These are phyloP conservation scores for Sugiyamaella lignohabitans DNA, from an alignment of 805 yeast species.

Conservation along the genomic window DNA sequence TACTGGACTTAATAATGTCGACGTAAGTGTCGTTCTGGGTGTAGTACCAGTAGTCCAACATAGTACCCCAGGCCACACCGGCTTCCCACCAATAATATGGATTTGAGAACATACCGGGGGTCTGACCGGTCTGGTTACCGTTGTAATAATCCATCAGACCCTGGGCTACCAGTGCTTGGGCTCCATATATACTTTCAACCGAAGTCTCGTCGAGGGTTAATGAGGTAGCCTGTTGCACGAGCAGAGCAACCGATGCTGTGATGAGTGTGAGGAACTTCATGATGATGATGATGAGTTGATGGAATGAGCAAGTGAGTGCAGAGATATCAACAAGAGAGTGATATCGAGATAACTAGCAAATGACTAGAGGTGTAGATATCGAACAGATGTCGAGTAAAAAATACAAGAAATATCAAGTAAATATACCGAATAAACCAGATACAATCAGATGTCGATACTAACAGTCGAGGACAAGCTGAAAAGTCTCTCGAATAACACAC, in stretches of 20 bases:
- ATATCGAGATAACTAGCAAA: no score
- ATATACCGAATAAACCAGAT: no score
- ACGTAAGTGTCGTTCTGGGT: constrained; percentile 66
- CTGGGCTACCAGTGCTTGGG: constrained; percentile 44
- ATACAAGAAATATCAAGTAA: no score
- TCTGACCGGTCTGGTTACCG: constrained; percentile 60
- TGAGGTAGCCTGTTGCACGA: no score
- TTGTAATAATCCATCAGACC: constrained; percentile 68
- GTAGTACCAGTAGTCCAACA: constrained; percentile 70
- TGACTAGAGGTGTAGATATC: no score
- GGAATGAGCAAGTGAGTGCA: no score
- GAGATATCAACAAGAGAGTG: no score
- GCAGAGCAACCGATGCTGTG: background rate
- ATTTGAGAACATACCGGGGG: constrained; percentile 76
- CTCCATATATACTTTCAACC: constrained; percentile 42
- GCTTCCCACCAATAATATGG: constrained; percentile 99
- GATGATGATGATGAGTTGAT: no score
- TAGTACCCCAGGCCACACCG: constrained; percentile 88
- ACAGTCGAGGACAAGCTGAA: no score
- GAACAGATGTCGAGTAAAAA: no score
- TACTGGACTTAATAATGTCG: constrained; percentile 49
- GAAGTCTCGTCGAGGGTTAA: constrained; percentile 29
- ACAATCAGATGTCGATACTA: no score
- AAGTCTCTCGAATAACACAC: no score
- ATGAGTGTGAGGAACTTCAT: background rate